A percentile compares a stretch with the other conserved stretches of the same genome.
Conservation (phyloP, 768 basidiomycete genomes). For the Panaeolus papilionaceus region DNA sequence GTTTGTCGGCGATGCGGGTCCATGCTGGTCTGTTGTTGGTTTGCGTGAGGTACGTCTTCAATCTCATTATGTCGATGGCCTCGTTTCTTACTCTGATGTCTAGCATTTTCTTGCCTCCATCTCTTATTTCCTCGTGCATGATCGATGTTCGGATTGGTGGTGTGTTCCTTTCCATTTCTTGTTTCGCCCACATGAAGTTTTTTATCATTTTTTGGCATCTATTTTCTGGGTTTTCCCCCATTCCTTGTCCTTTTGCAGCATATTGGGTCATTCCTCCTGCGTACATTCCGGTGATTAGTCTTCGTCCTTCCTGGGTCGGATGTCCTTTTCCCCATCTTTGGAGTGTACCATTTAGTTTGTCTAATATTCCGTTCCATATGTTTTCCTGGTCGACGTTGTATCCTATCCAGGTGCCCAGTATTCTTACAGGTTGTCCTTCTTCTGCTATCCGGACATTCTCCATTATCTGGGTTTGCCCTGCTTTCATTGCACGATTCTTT, state of each 20-base stretch:
- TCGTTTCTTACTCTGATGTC: no score
- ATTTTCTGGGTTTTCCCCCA: neutral
- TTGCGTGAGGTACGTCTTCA: no score
- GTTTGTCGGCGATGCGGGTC: no score
- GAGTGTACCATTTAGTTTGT: neutral
- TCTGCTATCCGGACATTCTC: neutral
- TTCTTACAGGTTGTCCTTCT: neutral
- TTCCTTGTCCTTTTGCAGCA: neutral
- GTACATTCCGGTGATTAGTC: neutral
- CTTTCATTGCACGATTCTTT: neutral
- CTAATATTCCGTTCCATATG: neutral
- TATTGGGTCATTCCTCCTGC: neutral
- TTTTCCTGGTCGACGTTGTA: neutral
- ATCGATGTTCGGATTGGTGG: neutral
- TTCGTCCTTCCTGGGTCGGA: neutral
- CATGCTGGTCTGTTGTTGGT: no score
- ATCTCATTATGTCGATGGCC: no score
- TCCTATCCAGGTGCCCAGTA: neutral
- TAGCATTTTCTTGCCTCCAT: neutral
- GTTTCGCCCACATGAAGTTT: neutral
- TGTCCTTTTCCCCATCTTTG: neutral
- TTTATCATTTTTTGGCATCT: neutral
- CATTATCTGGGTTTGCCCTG: neutral
- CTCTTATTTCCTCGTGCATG: neutral
- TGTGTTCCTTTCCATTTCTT: neutral